phyloP scores from a whole-genome alignment of 805 yeast species.

The Debaryomyces tyrocola region DNA sequence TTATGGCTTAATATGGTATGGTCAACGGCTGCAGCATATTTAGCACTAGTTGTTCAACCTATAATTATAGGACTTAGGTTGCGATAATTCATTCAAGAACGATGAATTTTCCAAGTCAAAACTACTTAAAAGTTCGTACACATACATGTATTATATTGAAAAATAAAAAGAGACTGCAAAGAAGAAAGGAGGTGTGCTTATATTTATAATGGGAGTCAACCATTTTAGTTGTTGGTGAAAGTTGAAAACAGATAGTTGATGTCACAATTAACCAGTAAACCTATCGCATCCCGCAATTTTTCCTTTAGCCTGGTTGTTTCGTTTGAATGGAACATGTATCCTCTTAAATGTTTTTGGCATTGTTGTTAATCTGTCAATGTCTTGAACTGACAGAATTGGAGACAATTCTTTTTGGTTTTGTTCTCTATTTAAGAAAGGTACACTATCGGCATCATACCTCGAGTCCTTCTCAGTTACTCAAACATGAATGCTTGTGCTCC shows the following conservation, averaged over 20 bases:
- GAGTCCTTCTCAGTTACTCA: neutral
- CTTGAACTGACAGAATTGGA: neutral
- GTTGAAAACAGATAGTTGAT: neutral
- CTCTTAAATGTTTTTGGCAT: neutral
- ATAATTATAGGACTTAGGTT: no score
- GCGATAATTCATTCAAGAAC: no score
- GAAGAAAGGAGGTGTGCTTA: no score
- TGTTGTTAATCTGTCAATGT: constrained; percentile 1
- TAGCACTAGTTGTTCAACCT: no score
- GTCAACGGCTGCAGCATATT: neutral
- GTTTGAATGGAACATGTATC: neutral
- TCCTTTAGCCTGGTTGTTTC: neutral
- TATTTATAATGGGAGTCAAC: no score
- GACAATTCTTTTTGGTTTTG: neutral
- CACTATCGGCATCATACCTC: neutral
- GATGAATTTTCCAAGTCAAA: no score
- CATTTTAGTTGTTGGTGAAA: neutral
- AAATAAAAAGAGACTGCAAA: no score
- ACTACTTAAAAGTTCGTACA: no score
- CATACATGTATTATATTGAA: no score
- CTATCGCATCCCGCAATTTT: neutral
- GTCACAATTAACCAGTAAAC: neutral
- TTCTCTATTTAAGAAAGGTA: neutral
- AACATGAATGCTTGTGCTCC: neutral
- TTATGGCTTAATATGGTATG: constrained; percentile 1